These are phyloP conservation scores for Epicoccum nigrum DNA, from an alignment of 2,329 filamentous ascomycete genomes.

Conservation along the genomic window DNA sequence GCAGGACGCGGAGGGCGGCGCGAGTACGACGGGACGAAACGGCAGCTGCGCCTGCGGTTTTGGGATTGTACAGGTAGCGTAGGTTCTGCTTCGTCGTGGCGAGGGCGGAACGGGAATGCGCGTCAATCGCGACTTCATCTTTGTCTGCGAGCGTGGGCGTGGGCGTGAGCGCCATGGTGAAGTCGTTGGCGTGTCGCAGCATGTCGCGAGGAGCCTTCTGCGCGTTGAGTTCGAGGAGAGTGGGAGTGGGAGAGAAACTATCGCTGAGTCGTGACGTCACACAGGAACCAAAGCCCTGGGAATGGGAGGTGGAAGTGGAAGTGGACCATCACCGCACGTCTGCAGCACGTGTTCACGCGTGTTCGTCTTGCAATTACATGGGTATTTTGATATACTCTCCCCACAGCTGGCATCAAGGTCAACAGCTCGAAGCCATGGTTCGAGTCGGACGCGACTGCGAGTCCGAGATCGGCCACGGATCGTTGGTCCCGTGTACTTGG, in stretches of 20 bases:
- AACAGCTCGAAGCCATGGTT: no score
- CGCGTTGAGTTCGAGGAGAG: not conserved
- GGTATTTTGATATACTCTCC: no score
- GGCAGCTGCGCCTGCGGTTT: conserved; percentile 25
- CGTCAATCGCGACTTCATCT: conserved; percentile 11
- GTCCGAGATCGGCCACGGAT: conserved; percentile 6
- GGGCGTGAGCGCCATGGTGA: conserved; percentile 3
- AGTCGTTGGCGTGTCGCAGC: not conserved
- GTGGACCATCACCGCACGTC: no score
- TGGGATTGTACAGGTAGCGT: conserved; percentile 47
- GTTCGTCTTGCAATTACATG: no score
- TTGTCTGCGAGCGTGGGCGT: not conserved
- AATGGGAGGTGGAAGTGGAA: no score
- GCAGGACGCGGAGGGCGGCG: conserved; percentile 46
- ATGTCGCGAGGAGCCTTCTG: not conserved
- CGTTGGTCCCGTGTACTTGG: not conserved
- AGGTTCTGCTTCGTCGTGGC: conserved; percentile 39
- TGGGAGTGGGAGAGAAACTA: no score
- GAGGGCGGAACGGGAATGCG: conserved; percentile 31
- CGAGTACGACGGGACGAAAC: conserved; percentile 48
- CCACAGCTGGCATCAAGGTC: no score
- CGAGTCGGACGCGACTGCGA: not conserved
- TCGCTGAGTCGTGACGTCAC: no score
- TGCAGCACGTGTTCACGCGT: no score
- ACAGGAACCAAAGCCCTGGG: no score